phyloP scores from a whole-genome alignment of 257 asterid species.

The Rubia yunnanensis region DNA sequence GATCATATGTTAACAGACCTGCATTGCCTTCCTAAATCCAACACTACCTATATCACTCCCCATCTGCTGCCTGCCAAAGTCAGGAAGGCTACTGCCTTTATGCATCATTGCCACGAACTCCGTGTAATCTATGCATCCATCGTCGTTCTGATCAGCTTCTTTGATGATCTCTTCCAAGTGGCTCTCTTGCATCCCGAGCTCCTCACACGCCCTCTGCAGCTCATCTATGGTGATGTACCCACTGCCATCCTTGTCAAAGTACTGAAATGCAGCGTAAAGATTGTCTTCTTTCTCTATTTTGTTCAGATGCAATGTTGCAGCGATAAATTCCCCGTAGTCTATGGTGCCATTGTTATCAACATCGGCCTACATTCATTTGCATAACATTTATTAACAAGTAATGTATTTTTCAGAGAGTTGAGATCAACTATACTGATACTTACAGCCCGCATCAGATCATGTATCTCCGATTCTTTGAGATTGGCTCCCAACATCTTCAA shows the following conservation, averaged over 20 bases:
- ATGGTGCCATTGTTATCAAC: conserved; percentile 82
- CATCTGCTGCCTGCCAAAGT: conserved; percentile 28
- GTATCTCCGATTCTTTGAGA: conserved; percentile 81
- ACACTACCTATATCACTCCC: conserved; percentile 6
- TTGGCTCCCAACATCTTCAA: conserved; percentile 64
- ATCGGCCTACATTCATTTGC: conserved; percentile 47
- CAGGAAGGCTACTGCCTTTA: conserved; percentile 23
- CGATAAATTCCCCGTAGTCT: conserved; percentile 82
- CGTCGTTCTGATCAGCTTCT: conserved; percentile 85
- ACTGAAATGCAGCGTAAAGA: conserved; percentile 66
- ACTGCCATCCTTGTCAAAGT: conserved; percentile 78
- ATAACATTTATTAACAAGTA: not conserved
- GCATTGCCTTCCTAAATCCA: conserved; percentile 18
- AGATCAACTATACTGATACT: conserved; percentile 18
- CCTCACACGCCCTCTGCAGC: conserved; percentile 81
- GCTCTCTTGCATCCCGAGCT: conserved; percentile 55
- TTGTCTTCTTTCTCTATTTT: conserved; percentile 78
- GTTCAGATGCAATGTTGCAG: conserved; percentile 88
- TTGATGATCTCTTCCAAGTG: conserved; percentile 67
- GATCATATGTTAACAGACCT: conserved; percentile 15
- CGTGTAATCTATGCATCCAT: conserved; percentile 29
- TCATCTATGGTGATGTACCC: conserved; percentile 82
- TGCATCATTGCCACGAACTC: conserved; percentile 57
- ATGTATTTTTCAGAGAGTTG: not conserved
- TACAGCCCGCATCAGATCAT: conserved; percentile 72